A percentile compares a stretch with the other conserved stretches of the same genome.
phyloP scores from a whole-genome alignment of 441 rosid species.

The Eruca vesicaria region DNA sequence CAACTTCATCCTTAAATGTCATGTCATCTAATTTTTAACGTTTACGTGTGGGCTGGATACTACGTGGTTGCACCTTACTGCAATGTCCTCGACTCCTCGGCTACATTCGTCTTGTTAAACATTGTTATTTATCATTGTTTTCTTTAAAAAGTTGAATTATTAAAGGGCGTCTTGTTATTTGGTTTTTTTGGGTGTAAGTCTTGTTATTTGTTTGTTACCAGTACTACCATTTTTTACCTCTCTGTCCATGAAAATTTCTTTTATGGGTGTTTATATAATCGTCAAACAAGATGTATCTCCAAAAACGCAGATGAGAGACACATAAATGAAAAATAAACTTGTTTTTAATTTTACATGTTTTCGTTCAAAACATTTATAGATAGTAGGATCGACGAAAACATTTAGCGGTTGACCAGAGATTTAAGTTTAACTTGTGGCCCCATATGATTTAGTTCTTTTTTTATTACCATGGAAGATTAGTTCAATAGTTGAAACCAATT shows the following conservation, averaged over 20 bases:
- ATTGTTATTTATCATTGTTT: not conserved
- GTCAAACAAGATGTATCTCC: not conserved
- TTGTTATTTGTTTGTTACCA: not conserved
- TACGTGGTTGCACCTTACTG: not conserved
- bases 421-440: not conserved
- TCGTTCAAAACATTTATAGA: not conserved
- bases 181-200: too few relatives aligned
- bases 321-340: not conserved
- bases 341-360: too few relatives aligned
- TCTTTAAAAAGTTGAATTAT: too few relatives aligned
- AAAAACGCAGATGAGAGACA: not conserved
- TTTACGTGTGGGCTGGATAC: not conserved
- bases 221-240: not conserved
- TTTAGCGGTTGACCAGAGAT: not conserved
- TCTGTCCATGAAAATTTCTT: not conserved
- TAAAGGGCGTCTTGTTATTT: not conserved
- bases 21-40: not conserved
- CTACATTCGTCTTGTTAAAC: not conserved
- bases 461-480: not conserved
- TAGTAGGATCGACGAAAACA: not conserved
- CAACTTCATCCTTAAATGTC: not conserved
- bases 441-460: not conserved
- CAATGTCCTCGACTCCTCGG: not conserved
- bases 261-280: not conserved
- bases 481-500: not conserved